Conservation (phyloP, 1,284 basidiomycete species). For the Moesziomyces parantarcticus region DNA sequence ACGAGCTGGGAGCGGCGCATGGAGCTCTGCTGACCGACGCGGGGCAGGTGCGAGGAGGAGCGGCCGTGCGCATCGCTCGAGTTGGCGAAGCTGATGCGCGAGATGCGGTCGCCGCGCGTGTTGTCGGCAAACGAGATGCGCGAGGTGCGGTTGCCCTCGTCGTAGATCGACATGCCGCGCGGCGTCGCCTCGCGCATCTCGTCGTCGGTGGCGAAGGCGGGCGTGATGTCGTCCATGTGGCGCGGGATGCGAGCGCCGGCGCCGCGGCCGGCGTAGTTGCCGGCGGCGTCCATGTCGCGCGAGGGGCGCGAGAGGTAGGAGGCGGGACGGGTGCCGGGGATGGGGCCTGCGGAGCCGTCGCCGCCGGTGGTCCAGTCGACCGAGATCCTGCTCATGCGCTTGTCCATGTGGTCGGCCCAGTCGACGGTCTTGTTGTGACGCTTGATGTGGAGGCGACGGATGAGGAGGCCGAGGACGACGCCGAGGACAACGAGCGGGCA, state of each 20-base stretch:
- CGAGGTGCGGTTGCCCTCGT: conserved; percentile 46
- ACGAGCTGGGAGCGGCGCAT: conserved; percentile 43
- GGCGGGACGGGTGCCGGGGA: conserved; percentile 58
- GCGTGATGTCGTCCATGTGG: conserved; percentile 51
- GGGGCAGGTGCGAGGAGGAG: conserved; percentile 39
- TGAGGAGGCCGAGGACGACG: conserved; percentile 49
- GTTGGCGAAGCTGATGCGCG: conserved; percentile 57
- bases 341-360: conserved; percentile 56
- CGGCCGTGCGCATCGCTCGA: conserved; percentile 48
- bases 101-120: conserved; percentile 58
- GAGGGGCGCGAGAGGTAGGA: conserved; percentile 52
- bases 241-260: conserved; percentile 49
- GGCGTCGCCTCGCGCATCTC: conserved; percentile 57
- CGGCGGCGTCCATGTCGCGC: conserved; percentile 33
- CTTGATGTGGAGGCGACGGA: conserved; percentile 65
- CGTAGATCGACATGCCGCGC: conserved; percentile 51
- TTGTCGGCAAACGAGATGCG: conserved; percentile 56
- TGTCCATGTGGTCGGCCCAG: conserved; percentile 66
- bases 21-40: conserved; percentile 35
- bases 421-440: conserved; percentile 65
- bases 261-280: conserved; percentile 51
- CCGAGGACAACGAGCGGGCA: conserved; percentile 58
- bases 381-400: conserved; percentile 65
- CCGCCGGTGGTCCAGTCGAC: conserved; percentile 62
- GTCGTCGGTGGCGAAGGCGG: conserved; percentile 38